Conservation (phyloP, 1,284 basidiomycete genomes). For the Heterobasidion annosum region DNA sequence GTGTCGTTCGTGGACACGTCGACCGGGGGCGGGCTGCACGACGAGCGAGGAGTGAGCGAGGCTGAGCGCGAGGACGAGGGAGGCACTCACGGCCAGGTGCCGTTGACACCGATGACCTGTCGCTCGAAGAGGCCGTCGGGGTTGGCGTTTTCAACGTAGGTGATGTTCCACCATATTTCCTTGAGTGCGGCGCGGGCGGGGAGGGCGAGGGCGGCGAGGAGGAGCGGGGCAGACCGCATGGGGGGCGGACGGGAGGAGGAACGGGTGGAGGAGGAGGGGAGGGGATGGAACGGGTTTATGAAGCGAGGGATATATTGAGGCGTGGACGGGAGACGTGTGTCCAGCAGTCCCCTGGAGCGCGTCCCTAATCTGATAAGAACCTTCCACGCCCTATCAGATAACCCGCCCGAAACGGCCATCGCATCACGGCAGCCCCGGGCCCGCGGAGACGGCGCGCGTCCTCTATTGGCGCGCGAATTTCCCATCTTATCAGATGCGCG, state of each 20-base stretch:
- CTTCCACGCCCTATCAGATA: conserved; percentile 7
- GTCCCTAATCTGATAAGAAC: conserved; percentile 9
- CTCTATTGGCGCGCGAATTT: background rate
- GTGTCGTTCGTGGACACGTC: conserved; percentile 66
- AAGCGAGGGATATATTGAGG: background rate
- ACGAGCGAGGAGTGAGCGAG: background rate
- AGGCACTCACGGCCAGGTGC: conserved; percentile 78
- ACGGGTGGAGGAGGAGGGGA: background rate
- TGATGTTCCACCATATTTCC: conserved; percentile 78
- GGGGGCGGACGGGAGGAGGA: background rate
- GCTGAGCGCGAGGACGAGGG: background rate
- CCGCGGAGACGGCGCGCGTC: too few species aligned
- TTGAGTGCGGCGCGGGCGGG: conserved; percentile 46
- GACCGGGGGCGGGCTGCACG: conserved; percentile 66
- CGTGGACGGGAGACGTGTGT: too few species aligned
- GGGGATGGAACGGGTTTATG: background rate
- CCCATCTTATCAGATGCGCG: conserved; percentile 12
- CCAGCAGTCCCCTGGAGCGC: too few species aligned
- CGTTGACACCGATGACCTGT: conserved; percentile 80
- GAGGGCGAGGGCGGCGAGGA: conserved; percentile 20
- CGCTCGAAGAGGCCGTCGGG: conserved; percentile 73
- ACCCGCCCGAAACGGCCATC: conserved; percentile 1
- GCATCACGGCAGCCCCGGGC: too few species aligned
- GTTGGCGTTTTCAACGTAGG: conserved; percentile 59
- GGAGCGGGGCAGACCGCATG: conserved; percentile 2